phyloP scores from a whole-genome alignment of 495 filamentous ascomycete species.

The Penicillium tannophilum region DNA sequence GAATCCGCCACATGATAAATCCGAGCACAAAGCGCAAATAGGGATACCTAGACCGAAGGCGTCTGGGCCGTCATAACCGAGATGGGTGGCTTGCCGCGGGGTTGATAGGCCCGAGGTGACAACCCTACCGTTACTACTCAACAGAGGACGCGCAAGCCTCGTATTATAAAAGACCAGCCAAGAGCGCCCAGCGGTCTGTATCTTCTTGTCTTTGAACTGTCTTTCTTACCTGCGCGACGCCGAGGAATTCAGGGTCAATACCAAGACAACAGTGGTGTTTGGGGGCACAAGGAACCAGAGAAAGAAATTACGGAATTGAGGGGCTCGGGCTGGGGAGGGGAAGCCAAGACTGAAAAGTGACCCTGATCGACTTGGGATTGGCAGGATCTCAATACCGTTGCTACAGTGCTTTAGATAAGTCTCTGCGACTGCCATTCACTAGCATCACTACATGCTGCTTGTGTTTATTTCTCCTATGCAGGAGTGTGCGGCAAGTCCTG shows the following conservation, averaged over 20 bases:
- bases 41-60: background rate
- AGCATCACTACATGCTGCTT: background rate
- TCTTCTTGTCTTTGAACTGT: background rate
- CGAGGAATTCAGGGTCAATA: slow-evolving; percentile 9
- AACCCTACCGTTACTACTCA: background rate
- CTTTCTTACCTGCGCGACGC: background rate
- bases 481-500: background rate
- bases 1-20: slow-evolving; percentile 4
- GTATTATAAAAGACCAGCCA: background rate
- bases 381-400: background rate
- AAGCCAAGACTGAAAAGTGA: slow-evolving; percentile 2
- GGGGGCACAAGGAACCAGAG: background rate
- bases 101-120: slow-evolving; percentile 2
- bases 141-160: background rate
- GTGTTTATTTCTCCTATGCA: background rate
- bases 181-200: background rate
- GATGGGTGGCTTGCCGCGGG: slow-evolving; percentile 1
- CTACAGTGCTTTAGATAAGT: background rate
- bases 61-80: background rate
- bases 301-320: background rate
- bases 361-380: slow-evolving; percentile 4
- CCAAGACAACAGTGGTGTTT: background rate
- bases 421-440: no score
- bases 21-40: background rate
- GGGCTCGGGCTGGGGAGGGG: background rate